Conservation (phyloP, 2,329 filamentous ascomycete genomes). For the Aspergillus novofumigatus region DNA sequence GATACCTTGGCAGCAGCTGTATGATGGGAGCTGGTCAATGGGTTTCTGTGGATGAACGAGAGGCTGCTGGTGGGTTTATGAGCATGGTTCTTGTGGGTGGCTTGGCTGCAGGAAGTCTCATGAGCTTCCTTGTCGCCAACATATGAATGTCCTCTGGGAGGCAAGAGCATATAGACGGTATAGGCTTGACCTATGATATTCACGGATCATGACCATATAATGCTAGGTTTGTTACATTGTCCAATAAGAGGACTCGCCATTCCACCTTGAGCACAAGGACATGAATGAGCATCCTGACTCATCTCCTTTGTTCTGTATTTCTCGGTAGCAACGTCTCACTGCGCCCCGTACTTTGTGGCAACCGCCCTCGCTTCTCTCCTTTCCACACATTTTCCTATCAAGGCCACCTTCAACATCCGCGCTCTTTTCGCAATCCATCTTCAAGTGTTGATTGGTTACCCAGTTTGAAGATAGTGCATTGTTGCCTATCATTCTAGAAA, state of each 20-base stretch:
- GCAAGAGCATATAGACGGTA: not conserved
- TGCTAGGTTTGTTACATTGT: not conserved
- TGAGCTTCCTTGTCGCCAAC: constrained; percentile 72
- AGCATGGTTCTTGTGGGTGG: constrained; percentile 82
- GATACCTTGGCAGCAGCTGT: constrained; percentile 77
- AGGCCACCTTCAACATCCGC: not conserved
- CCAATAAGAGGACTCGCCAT: not conserved
- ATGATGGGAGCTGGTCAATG: constrained; percentile 88
- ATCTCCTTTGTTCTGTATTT: not conserved
- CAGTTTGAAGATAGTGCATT: not conserved
- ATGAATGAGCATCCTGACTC: not conserved
- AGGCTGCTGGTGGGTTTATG: constrained; percentile 93
- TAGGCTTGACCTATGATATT: not conserved
- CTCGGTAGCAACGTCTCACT: not conserved
- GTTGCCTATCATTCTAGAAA: not conserved
- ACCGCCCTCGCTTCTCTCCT: not conserved
- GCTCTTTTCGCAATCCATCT: not conserved
- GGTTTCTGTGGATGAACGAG: constrained; percentile 77
- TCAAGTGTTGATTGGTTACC: not conserved
- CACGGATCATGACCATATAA: not conserved
- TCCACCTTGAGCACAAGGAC: not conserved
- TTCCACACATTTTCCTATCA: not conserved
- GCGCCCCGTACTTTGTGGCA: not conserved
- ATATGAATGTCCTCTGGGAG: constrained; percentile 6
- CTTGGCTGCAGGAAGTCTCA: constrained; percentile 75